Percentiles rank a stretch among this genome's conserved stretches.
These are phyloP conservation scores for Starmerella davenportii DNA, from an alignment of 805 yeast species.

Conservation along the genomic window DNA sequence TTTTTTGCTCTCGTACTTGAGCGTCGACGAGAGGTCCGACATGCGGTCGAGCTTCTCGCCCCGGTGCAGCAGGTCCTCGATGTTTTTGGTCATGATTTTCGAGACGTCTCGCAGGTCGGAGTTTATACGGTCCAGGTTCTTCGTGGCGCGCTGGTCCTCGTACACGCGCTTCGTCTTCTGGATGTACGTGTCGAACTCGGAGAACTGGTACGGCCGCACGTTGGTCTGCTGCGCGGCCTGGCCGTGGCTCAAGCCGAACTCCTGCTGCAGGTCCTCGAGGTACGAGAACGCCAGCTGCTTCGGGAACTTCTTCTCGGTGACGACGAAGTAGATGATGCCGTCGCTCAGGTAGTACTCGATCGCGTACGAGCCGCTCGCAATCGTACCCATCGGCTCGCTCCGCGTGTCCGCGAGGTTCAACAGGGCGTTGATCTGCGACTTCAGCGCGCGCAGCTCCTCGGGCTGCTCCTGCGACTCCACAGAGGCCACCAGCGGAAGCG, in stretches of 20 bases:
- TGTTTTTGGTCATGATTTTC: slow-evolving; percentile 87
- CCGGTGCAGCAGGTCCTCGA: slow-evolving; percentile 82
- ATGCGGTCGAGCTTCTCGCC: slow-evolving; percentile 83
- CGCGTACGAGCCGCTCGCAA: slow-evolving; percentile 56
- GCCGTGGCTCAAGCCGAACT: slow-evolving; percentile 66
- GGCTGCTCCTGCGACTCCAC: slow-evolving; percentile 57
- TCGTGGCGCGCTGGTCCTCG: slow-evolving; percentile 79
- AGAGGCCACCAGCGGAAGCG: slow-evolving; percentile 79
- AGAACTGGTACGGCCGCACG: slow-evolving; percentile 81
- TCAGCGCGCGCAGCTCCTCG: slow-evolving; percentile 48
- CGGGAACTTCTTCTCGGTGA: slow-evolving; percentile 66
- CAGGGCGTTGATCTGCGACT: slow-evolving; percentile 65
- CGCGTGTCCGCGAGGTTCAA: slow-evolving; percentile 57
- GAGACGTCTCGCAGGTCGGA: slow-evolving; percentile 84
- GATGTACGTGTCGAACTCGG: slow-evolving; percentile 51
- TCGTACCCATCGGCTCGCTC: slow-evolving; percentile 68
- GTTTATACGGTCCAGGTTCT: slow-evolving; percentile 70
- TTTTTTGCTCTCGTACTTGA: slow-evolving; percentile 68
- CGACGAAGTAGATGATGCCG: slow-evolving; percentile 57
- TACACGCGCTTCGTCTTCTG: slow-evolving; percentile 77
- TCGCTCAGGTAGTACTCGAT: slow-evolving; percentile 54
- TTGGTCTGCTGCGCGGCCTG: slow-evolving; percentile 40
- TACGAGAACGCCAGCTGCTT: slow-evolving; percentile 78
- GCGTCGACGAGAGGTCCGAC: slow-evolving; percentile 67
- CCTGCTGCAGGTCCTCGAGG: slow-evolving; percentile 60